Evolutionary conservation across 1,139 yeast species (phyloP), one percentile per base, ranked within the genome.

Genomic region (Saccharomyces hybrid): DNA sequence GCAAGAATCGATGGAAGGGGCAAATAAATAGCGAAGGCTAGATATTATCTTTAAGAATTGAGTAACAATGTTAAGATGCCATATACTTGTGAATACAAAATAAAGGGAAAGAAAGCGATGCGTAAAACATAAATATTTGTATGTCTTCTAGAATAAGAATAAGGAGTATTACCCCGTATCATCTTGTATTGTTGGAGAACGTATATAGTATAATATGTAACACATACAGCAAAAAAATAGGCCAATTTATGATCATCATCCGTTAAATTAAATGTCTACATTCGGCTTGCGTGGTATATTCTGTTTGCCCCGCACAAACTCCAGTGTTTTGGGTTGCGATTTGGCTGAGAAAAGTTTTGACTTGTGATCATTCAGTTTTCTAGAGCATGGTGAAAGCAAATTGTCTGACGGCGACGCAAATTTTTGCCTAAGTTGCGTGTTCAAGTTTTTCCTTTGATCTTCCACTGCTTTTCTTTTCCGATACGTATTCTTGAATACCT

Each of bases 361-460:
- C 50, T 75, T 78, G 60, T 78, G 81, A 49, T 77, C 77, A 58
- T 69, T 78, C 56, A 81, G 68, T 64, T 79, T 81, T 54, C 78
- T 78, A 3, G 83, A 75, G 61, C 84, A 79, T 28, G 86, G 86
- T 14, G 84, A 79, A 69, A 81, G 69, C 61, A 80, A 62, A 52
- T 72, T 76, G 63, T 81, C 85, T 1, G 85, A 81, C 41, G 86
- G 86, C 7, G 84, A 80, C 7, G 82, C 80, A 61, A 78, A 74
- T 53, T 63, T 63, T 49, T 60, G 57, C 59, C 57, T 64, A 32
- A 55, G 34, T 38, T 56, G 48, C 32, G 49, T 30, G 46, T 27
- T 34, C 16, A 51, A 26, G 46, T 49, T 54, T 42, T 56, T 34
- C 51, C 53, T 51, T 49, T 50, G 54, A 14, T 44, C 51, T 49